Evolutionary conservation across 2,329 filamentous ascomycete genomes (phyloP).

Genomic region (Sporothrix luriei): DNA sequence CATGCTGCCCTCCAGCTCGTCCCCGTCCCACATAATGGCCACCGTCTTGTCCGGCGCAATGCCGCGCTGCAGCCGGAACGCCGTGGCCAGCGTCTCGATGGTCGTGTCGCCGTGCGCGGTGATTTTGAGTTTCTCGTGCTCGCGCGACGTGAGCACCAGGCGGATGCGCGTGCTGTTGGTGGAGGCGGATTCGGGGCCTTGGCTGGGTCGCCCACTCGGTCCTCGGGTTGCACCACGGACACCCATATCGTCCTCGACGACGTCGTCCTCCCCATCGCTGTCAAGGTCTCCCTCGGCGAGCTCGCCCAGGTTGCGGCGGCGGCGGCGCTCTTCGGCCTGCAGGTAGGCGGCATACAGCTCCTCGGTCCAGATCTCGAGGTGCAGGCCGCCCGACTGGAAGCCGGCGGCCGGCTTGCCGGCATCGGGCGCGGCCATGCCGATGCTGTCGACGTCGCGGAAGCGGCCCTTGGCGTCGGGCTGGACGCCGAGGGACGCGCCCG

Average conservation of each 20-base stretch:
- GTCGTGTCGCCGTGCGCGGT: slow-evolving; percentile 58
- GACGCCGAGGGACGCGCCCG: slow-evolving; percentile 68
- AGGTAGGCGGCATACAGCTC: slow-evolving; percentile 58
- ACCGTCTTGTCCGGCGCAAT: slow-evolving; percentile 58
- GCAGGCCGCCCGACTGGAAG: slow-evolving; percentile 59
- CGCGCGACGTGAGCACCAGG: slow-evolving; percentile 58
- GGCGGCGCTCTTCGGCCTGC: slow-evolving; percentile 53
- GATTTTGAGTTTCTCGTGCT: slow-evolving; percentile 54
- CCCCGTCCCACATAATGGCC: slow-evolving; percentile 74
- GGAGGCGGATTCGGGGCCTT: slow-evolving; percentile 28
- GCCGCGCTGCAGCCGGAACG: slow-evolving; percentile 59
- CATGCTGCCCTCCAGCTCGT: slow-evolving; percentile 62
- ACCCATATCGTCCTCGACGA: slow-evolving; percentile 14
- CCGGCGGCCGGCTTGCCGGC: slow-evolving; percentile 41
- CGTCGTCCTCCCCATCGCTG: slow-evolving; percentile 41
- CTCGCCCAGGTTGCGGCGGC: slow-evolving; percentile 49
- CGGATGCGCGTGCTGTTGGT: slow-evolving; percentile 43
- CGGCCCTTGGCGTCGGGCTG: slow-evolving; percentile 49
- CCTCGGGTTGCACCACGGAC: neutral
- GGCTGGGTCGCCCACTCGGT: slow-evolving; percentile 4
- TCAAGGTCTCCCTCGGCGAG: slow-evolving; percentile 35
- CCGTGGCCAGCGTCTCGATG: slow-evolving; percentile 63
- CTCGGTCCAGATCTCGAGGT: slow-evolving; percentile 76
- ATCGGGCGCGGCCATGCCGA: slow-evolving; percentile 42
- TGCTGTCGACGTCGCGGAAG: slow-evolving; percentile 44